Evolutionary conservation across 2,329 filamentous ascomycete species (phyloP), one percentile per base, ranked within the genome.

Genomic region (Apiospora marii): DNA sequence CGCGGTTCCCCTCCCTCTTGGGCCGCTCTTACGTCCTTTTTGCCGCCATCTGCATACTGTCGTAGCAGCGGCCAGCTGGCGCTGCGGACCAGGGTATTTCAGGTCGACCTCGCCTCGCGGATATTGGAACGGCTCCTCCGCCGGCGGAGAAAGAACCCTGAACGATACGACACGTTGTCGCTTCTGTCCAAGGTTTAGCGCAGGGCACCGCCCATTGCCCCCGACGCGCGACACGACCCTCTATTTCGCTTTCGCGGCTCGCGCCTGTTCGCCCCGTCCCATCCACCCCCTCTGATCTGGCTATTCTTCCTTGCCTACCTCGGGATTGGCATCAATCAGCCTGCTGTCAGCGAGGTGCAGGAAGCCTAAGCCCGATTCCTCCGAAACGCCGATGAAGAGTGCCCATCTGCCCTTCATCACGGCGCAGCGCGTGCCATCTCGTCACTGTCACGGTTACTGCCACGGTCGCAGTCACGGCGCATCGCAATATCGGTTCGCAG

Each of bases 151-250:
- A 41, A n/a, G 13, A 61, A 37, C 34, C 27, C 34, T 41, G 19
- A 22, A 64, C 22, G 53, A 61, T 30, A 37, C 53, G 58, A 64
- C 58, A 64, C 58, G 58, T 19, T 64, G 58, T 64, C 58, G 58
- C 58, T 24, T 64, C 58, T 64, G 58, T 41, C 58, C 58, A n/a
- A 24, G 58, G 58, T 64, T 41, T 64, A 64, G 58, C 58, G 58
- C 58, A 37, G 58, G 34, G 34, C 34, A 41, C 41, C 7, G 37
- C 5, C 5, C 19, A 22, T n/a, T n/a, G 16, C 22, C 8, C 30
- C 30, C 30, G 30, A 27, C 5, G 13, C 30, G 53, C 53, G 53
- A 7, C 30, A 37, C 53, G 30, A 61, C 53, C 58, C 58, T 37
- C 22, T 10, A n/a, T 41, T 24, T 14, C 19, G 34, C 41, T 41